Conservation (phyloP, 140 eudicot species). For the Stevia rebaudiana region DNA sequence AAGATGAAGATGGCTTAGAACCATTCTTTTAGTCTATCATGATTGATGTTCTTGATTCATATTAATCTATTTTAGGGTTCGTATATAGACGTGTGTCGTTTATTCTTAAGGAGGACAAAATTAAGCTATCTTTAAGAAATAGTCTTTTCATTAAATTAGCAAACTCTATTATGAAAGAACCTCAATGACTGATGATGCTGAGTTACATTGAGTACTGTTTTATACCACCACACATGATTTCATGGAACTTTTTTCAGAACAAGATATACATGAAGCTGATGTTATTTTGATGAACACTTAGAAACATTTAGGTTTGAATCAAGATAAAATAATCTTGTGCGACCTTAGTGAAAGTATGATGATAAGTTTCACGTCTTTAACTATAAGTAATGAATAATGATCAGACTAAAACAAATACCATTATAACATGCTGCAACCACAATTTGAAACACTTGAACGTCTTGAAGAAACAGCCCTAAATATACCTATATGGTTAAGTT, state of each 20-base stretch:
- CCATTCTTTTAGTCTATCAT: not conserved
- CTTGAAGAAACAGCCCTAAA: no score
- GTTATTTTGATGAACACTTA: not conserved
- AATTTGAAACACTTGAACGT: no score
- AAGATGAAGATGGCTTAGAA: not conserved
- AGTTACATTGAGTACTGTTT: no score
- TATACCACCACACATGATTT: no score
- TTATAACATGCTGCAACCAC: no score
- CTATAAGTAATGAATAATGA: no score
- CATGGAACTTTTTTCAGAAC: not conserved
- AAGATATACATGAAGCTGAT: not conserved
- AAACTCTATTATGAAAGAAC: not conserved
- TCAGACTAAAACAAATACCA: no score
- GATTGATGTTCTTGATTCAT: constrained; percentile 7
- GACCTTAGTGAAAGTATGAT: no score
- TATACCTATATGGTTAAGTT: no score
- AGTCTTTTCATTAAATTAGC: not conserved
- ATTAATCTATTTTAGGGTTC: constrained; percentile 6
- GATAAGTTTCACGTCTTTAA: no score
- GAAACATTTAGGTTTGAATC: not conserved
- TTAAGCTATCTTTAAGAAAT: not conserved
- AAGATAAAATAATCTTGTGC: not conserved
- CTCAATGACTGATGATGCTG: not conserved
- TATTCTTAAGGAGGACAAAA: not conserved
- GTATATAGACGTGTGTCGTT: not conserved